These are phyloP conservation scores for Sporormia fimetaria DNA, from an alignment of 495 filamentous ascomycete genomes.

Conservation along the genomic window DNA sequence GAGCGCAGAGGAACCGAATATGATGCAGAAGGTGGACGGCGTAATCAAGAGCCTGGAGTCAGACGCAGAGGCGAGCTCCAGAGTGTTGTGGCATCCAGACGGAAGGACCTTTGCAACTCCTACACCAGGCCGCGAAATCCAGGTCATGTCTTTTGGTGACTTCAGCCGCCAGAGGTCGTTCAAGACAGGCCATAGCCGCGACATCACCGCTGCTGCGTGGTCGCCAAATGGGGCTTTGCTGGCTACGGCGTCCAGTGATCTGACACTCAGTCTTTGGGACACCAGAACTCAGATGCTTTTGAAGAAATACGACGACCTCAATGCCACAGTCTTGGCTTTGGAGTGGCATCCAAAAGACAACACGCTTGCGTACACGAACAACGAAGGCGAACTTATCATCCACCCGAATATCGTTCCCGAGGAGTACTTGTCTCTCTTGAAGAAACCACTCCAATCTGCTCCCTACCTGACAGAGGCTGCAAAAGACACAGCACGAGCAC, in stretches of 20 bases:
- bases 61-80: constrained; percentile 64
- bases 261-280: constrained; percentile 79
- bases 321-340: constrained; percentile 65
- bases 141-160: constrained; percentile 71
- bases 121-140: constrained; percentile 73
- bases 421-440: constrained; percentile 50
- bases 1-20: constrained; percentile 63
- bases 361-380: constrained; percentile 77
- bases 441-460: constrained; percentile 54
- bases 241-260: constrained; percentile 70
- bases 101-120: constrained; percentile 80
- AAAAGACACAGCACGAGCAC: constrained; percentile 52
- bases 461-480: constrained; percentile 78
- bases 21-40: constrained; percentile 74
- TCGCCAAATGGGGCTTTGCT: constrained; percentile 87
- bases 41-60: constrained; percentile 68
- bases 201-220: constrained; percentile 82
- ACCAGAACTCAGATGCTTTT: constrained; percentile 71
- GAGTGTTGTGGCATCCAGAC: constrained; percentile 85
- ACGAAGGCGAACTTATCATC: constrained; percentile 84
- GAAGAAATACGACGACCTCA: constrained; percentile 35
- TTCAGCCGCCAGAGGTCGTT: constrained; percentile 78
- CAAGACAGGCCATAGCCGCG: constrained; percentile 63
- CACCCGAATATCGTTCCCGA: constrained; percentile 64
- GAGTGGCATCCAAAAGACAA: constrained; percentile 88